phyloP scores from a whole-genome alignment of 345 rosid genomes.

The Mangifera indica region DNA sequence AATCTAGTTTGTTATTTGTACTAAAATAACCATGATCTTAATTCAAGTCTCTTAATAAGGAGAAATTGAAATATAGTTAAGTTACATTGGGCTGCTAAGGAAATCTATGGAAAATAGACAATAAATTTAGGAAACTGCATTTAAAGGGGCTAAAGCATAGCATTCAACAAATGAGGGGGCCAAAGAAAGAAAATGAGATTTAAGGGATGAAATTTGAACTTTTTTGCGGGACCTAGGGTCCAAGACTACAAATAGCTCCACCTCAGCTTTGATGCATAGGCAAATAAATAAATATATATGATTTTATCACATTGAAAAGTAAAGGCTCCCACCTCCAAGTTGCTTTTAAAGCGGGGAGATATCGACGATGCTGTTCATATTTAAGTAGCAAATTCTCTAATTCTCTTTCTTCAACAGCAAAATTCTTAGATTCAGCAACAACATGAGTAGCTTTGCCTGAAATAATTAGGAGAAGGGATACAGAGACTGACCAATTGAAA shows the following conservation, averaged over 20 bases:
- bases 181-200: too few relatives aligned
- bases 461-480: conserved; percentile 13
- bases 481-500: conserved; percentile 1
- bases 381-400: conserved; percentile 20
- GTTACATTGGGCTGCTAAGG: neutral
- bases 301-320: neutral
- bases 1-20: neutral
- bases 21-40: neutral
- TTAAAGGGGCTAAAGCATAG: too few relatives aligned
- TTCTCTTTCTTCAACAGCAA: conserved; percentile 26
- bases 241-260: too few relatives aligned
- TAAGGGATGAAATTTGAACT: too few relatives aligned
- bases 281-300: neutral
- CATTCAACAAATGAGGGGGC: too few relatives aligned
- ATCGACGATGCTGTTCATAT: conserved; percentile 17
- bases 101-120: neutral
- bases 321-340: conserved; percentile 58
- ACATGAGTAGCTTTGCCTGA: conserved; percentile 30
- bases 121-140: too few relatives aligned
- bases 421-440: conserved; percentile 28
- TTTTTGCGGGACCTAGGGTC: too few relatives aligned
- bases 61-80: neutral
- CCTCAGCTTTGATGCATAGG: neutral
- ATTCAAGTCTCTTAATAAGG: neutral
- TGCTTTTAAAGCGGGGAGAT: conserved; percentile 42